Percentiles rank a stretch among this genome's conserved stretches.
Evolutionary conservation across 192 early-diverging fungal species (phyloP).

Genomic region (Chytriomyces sp.): DNA sequence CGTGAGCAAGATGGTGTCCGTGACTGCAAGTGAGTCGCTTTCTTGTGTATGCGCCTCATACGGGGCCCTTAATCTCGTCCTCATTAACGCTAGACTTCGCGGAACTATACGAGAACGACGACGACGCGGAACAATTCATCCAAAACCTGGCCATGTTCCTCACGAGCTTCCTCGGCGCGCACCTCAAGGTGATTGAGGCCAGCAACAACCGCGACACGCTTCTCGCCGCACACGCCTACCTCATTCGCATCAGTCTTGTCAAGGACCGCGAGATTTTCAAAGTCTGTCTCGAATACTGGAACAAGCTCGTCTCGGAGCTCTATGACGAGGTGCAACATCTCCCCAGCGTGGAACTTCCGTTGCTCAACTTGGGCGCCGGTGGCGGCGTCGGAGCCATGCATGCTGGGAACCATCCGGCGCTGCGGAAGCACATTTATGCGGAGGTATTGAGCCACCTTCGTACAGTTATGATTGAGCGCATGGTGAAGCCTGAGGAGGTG

Average conservation of each 20-base stretch:
- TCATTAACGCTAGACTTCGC: constrained; percentile 67
- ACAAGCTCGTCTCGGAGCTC: constrained; percentile 82
- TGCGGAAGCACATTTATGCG: constrained; percentile 83
- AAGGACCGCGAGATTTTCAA: constrained; percentile 98
- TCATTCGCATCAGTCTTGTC: constrained; percentile 88
- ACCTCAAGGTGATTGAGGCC: constrained; percentile 65
- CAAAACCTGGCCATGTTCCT: constrained; percentile 94
- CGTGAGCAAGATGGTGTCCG: constrained; percentile 71
- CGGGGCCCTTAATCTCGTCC: neutral
- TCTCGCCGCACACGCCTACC: constrained; percentile 80
- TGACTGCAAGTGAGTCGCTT: constrained; percentile 58
- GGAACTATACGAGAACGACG: constrained; percentile 78
- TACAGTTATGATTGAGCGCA: constrained; percentile 95
- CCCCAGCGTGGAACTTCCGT: constrained; percentile 51
- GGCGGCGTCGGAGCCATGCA: constrained; percentile 18
- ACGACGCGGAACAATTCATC: constrained; percentile 94
- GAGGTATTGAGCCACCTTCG: constrained; percentile 83
- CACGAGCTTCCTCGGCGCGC: constrained; percentile 80
- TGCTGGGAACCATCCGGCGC: constrained; percentile 28
- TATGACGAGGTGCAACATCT: constrained; percentile 81
- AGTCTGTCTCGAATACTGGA: constrained; percentile 98
- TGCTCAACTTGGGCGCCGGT: constrained; percentile 65
- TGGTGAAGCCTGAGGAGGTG: constrained; percentile 99
- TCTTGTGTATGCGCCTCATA: neutral
- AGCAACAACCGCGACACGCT: constrained; percentile 43